A percentile compares a stretch with the other conserved stretches of the same genome.
These are phyloP conservation scores for Chytriomyces sp. DNA, from an alignment of 192 early-diverging fungal genomes.

Conservation along the genomic window DNA sequence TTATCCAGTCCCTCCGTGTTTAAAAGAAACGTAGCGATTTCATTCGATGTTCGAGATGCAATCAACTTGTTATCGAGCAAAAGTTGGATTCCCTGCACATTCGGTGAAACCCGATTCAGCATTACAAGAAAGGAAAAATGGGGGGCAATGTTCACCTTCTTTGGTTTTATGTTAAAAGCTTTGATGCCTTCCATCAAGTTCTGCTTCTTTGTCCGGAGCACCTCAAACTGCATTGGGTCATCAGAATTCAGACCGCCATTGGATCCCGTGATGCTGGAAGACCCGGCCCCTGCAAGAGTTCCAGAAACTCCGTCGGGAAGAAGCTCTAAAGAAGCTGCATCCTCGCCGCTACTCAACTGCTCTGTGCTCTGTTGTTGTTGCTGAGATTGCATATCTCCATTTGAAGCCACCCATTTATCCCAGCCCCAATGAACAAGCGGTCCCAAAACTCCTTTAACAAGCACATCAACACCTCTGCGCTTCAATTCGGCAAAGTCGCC, in stretches of 20 bases:
- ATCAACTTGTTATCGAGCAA: conserved; percentile 13
- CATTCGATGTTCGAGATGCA: conserved; percentile 39
- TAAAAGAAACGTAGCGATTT: conserved; percentile 76
- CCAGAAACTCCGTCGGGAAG: background rate
- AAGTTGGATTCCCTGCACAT: conserved; percentile 62
- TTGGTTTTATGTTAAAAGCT: conserved; percentile 84
- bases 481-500: conserved; percentile 60
- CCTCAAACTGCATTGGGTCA: conserved; percentile 83
- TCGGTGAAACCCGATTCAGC: background rate
- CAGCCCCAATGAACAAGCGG: conserved; percentile 55
- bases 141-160: conserved; percentile 69
- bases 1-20: conserved; percentile 76
- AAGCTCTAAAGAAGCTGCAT: background rate
- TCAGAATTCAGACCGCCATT: conserved; percentile 48
- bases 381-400: conserved; percentile 4
- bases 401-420: conserved; percentile 22
- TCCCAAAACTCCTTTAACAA: conserved; percentile 56
- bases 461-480: conserved; percentile 57
- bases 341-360: background rate
- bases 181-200: conserved; percentile 76
- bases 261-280: background rate
- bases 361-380: conserved; percentile 49
- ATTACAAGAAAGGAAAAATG: background rate
- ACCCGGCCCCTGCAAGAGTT: conserved; percentile 34
- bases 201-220: conserved; percentile 79